phyloP scores from a whole-genome alignment of 1,139 yeast species.

The Saccharomyces hybrid region DNA sequence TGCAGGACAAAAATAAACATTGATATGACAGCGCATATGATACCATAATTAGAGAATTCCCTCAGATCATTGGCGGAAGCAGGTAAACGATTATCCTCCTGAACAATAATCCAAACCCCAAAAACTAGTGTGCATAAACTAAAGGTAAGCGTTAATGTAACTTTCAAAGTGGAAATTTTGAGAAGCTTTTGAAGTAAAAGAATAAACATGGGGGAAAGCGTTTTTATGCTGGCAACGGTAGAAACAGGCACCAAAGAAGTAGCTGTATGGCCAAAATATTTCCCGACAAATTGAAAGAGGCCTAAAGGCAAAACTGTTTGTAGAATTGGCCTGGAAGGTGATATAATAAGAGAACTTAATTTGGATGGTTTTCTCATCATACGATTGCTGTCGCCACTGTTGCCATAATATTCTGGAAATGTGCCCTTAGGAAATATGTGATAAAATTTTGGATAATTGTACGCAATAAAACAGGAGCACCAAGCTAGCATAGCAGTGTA shows the following conservation, averaged over 20 bases:
- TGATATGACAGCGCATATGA: constrained; percentile 68
- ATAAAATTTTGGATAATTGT: constrained; percentile 18
- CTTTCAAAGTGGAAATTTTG: constrained; percentile 48
- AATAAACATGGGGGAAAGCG: constrained; percentile 80
- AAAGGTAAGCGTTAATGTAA: constrained; percentile 60
- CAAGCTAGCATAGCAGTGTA: constrained; percentile 45
- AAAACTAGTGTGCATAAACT: constrained; percentile 46
- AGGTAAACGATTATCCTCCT: constrained; percentile 19
- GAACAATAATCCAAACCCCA: constrained; percentile 34
- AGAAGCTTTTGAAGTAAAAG: constrained; percentile 65
- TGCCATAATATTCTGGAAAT: constrained; percentile 37
- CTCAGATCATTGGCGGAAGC: constrained; percentile 2
- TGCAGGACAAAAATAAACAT: constrained; percentile 85
- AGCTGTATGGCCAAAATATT: constrained; percentile 83
- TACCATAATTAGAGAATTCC: constrained; percentile 52
- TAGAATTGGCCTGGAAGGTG: constrained; percentile 41
- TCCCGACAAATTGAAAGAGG: constrained; percentile 83
- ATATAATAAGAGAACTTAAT: constrained; percentile 21
- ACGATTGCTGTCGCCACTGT: constrained; percentile 4
- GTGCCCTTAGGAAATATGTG: constrained; percentile 47
- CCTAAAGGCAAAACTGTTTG: constrained; percentile 85
- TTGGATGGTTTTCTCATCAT: constrained; percentile 12
- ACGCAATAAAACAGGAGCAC: constrained; percentile 27
- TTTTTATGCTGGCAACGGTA: constrained; percentile 87
- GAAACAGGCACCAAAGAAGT: constrained; percentile 88